Evolutionary conservation across 352 stramenopile species (phyloP).

Genomic region (Phytophthora sp.): DNA sequence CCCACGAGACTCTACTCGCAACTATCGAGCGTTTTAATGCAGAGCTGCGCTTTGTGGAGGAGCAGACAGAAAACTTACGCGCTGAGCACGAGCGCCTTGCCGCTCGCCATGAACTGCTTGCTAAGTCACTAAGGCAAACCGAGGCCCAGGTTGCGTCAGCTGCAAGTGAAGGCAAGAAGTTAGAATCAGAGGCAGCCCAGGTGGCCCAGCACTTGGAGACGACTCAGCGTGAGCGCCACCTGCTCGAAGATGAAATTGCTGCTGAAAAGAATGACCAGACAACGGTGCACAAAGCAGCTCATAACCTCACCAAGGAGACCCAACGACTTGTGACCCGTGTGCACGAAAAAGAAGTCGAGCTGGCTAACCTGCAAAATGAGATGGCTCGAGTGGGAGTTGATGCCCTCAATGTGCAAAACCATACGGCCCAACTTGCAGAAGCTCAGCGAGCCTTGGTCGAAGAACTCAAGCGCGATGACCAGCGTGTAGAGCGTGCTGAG

Average conservation of each 20-base stretch:
- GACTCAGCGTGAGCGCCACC: constrained; percentile 89
- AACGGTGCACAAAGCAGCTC: constrained; percentile 91
- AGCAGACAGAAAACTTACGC: constrained; percentile 61
- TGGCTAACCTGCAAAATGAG: constrained; percentile 91
- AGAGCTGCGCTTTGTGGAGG: constrained; percentile 76
- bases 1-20: constrained; percentile 85
- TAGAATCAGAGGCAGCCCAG: constrained; percentile 72
- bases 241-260: constrained; percentile 86
- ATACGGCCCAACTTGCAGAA: constrained; percentile 89
- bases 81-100: constrained; percentile 78
- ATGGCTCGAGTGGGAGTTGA: constrained; percentile 93
- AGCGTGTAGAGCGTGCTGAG: constrained; percentile 91
- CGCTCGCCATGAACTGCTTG: constrained; percentile 87
- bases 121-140: constrained; percentile 89
- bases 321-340: constrained; percentile 71
- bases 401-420: constrained; percentile 91
- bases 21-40: constrained; percentile 88
- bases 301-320: constrained; percentile 90
- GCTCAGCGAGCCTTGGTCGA: constrained; percentile 75
- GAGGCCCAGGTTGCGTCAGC: constrained; percentile 83
- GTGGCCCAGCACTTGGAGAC: constrained; percentile 81
- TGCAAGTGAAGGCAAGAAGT: constrained; percentile 60
- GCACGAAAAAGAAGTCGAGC: constrained; percentile 91
- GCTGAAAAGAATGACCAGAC: constrained; percentile 86
- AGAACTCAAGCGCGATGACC: constrained; percentile 90